Percentiles rank a stretch among this genome's conserved stretches.
phyloP scores from a whole-genome alignment of 1,284 basidiomycete genomes.

The Pulveroboletus sp. region DNA sequence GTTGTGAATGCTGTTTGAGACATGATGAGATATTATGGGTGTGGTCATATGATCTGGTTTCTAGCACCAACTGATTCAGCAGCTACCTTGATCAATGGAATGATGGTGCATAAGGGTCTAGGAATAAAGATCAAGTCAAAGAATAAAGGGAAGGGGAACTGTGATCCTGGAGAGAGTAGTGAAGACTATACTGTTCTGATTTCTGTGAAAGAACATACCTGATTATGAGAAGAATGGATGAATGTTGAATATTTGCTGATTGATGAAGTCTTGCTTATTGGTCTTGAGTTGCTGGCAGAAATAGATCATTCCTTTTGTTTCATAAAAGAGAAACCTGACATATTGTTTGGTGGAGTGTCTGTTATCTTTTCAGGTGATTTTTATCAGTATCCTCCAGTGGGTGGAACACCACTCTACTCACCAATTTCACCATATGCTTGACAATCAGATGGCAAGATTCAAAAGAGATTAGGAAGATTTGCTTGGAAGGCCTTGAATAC shows the following conservation, averaged over 20 bases:
- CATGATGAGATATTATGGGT: not conserved
- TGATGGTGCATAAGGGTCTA: not conserved
- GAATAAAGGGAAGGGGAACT: conserved; percentile 1
- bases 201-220: not conserved
- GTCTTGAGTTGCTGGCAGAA: not conserved
- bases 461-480: conserved; percentile 6
- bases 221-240: not conserved
- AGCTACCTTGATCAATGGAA: not conserved
- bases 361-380: conserved; percentile 19
- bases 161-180: rapidly evolving
- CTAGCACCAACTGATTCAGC: not conserved
- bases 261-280: not conserved
- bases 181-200: not conserved
- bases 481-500: conserved; percentile 29
- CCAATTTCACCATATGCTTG: conserved; percentile 17
- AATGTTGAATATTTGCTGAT: not conserved
- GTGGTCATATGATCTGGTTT: not conserved
- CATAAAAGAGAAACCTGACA: conserved; percentile 8
- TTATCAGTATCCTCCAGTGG: conserved; percentile 20
- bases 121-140: conserved; percentile 2
- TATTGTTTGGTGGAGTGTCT: conserved; percentile 4
- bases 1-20: not conserved
- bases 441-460: conserved; percentile 8
- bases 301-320: conserved; percentile 18
- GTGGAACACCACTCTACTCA: conserved; percentile 24